Evolutionary conservation across 1,284 basidiomycete species (phyloP).

Genomic region (Chalciporus sp.): DNA sequence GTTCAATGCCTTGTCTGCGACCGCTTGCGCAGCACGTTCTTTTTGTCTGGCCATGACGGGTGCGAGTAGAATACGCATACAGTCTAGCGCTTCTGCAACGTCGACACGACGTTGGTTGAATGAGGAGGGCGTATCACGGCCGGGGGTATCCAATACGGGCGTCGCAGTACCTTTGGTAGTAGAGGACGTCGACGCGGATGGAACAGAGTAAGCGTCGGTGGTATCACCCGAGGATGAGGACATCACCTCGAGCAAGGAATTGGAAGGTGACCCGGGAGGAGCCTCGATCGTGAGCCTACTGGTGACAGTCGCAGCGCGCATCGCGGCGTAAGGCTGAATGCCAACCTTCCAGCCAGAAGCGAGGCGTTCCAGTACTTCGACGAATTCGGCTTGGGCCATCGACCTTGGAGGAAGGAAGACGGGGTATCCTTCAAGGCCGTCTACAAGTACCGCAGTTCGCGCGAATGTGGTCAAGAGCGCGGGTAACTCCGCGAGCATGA

Average conservation of each 20-base stretch:
- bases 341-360: slow-evolving; percentile 69
- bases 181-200: slow-evolving; percentile 25
- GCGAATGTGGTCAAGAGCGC: slow-evolving; percentile 62
- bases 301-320: slow-evolving; percentile 37
- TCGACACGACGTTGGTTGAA: slow-evolving; percentile 37
- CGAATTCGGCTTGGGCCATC: slow-evolving; percentile 83
- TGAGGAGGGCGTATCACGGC: slow-evolving; percentile 17
- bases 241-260: slow-evolving; percentile 22
- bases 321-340: slow-evolving; percentile 53
- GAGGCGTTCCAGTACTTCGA: slow-evolving; percentile 77
- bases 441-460: slow-evolving; percentile 64
- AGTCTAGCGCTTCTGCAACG: slow-evolving; percentile 56
- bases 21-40: slow-evolving; percentile 52
- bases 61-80: slow-evolving; percentile 65
- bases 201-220: slow-evolving; percentile 14
- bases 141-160: slow-evolving; percentile 26
- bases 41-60: slow-evolving; percentile 63
- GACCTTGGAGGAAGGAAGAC: slow-evolving; percentile 81
- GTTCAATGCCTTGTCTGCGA: slow-evolving; percentile 47
- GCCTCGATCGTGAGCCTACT: slow-evolving; percentile 49
- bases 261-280: slow-evolving; percentile 32
- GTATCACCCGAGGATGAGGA: slow-evolving; percentile 29
- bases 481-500: slow-evolving; percentile 75
- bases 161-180: slow-evolving; percentile 17
- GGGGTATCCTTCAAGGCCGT: slow-evolving; percentile 82